These are phyloP conservation scores for Pholiota microspora DNA, from an alignment of 768 basidiomycete species.

Conservation along the genomic window DNA sequence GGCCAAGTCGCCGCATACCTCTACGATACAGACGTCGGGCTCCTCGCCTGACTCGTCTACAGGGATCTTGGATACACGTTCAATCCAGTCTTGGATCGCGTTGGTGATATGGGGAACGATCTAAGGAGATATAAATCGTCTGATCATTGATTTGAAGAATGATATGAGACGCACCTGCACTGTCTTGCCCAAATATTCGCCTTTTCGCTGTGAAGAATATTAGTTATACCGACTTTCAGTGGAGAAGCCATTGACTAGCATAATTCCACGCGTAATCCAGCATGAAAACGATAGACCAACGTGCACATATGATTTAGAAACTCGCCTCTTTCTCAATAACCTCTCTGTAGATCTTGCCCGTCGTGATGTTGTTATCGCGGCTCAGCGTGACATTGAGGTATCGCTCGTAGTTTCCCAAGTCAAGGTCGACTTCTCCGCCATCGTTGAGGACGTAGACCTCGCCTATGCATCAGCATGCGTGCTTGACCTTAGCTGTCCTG, in stretches of 20 bases:
- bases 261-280: too few species aligned
- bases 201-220: constrained; percentile 53
- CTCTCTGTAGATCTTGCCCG: constrained; percentile 95
- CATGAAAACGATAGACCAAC: too few species aligned
- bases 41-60: constrained; percentile 91
- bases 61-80: constrained; percentile 90
- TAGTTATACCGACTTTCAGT: not conserved
- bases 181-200: constrained; percentile 93
- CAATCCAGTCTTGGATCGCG: constrained; percentile 98
- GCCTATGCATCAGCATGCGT: constrained; percentile 36
- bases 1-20: too few species aligned
- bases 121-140: too few species aligned
- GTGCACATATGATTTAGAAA: too few species aligned
- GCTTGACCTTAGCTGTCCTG: not conserved
- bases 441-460: constrained; percentile 99
- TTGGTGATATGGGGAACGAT: constrained; percentile 96
- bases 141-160: not conserved
- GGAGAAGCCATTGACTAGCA: too few species aligned
- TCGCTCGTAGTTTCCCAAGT: constrained; percentile 97
- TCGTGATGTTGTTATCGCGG: constrained; percentile 97
- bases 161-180: constrained; percentile 65
- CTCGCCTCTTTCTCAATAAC: constrained; percentile 99
- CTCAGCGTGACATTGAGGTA: constrained; percentile 94
- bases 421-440: constrained; percentile 96
- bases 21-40: constrained; percentile 97